Evolutionary conservation across 2,329 filamentous ascomycete genomes (phyloP).

Genomic region (Neofusicoccum sp.): DNA sequence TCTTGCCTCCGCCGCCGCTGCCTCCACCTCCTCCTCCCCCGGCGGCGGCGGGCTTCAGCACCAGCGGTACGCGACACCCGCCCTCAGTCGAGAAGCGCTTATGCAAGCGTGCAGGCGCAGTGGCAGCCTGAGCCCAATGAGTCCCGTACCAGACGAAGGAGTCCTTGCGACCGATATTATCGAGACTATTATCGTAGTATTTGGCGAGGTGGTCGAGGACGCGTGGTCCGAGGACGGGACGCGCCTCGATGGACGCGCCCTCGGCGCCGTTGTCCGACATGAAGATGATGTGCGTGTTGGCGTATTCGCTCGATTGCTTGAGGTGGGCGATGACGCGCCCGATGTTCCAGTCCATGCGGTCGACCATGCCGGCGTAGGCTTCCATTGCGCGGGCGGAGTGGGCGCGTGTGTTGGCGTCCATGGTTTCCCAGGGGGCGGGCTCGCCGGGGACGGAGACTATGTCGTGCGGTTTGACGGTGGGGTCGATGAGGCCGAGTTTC

Average conservation of each 20-base stretch:
- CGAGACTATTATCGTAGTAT: conserved; percentile 61
- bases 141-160: conserved; percentile 65
- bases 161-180: conserved; percentile 60
- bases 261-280: conserved; percentile 66
- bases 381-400: conserved; percentile 61
- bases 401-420: conserved; percentile 49
- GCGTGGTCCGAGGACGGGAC: conserved; percentile 58
- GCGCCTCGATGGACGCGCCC: conserved; percentile 60
- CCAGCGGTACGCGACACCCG: conserved; percentile 57
- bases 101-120: conserved; percentile 53
- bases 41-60: conserved; percentile 43
- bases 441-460: conserved; percentile 53
- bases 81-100: conserved; percentile 51
- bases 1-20: conserved; percentile 27
- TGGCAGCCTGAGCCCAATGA: conserved; percentile 58
- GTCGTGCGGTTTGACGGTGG: conserved; percentile 44
- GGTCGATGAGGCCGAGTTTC: conserved; percentile 56
- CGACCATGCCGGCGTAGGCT: conserved; percentile 66
- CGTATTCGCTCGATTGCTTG: conserved; percentile 57
- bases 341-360: conserved; percentile 62
- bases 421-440: conserved; percentile 49
- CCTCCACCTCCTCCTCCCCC: conserved; percentile 24
- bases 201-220: conserved; percentile 58
- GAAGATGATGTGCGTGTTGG: conserved; percentile 66
- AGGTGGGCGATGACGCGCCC: conserved; percentile 62